phyloP scores from a whole-genome alignment of 164 flowering plant genomes.

The grape (Vitis vinifera) region ASM3070453v1 NC_081809.1:18693501-18694000 shows the following conservation, averaged over 20 bases:
- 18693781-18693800: constrained; percentile 64
- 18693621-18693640: constrained; percentile 77
- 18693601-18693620: constrained; percentile 67
- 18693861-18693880: constrained; percentile 53
- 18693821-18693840: constrained; percentile 86
- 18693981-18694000: constrained; percentile 69
- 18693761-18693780: constrained; percentile 77
- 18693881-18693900: constrained; percentile 68
- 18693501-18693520: constrained; percentile 57
- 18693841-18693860: constrained; percentile 60
- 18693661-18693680: constrained; percentile 87
- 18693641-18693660: constrained; percentile 90
- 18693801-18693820: constrained; percentile 53
- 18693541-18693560: constrained; percentile 66
- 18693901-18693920: constrained; percentile 55
- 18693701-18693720: constrained; percentile 45
- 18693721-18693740: constrained; percentile 93
- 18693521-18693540: constrained; percentile 75
- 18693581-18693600: constrained; percentile 24
- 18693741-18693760: constrained; percentile 88
- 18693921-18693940: constrained; percentile 61
- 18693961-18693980: constrained; percentile 62
- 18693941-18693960: constrained; percentile 83
- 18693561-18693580: constrained; percentile 29
- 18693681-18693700: constrained; percentile 62